These are phyloP conservation scores for Bruguiera parviflora DNA, from an alignment of 345 rosid species.

Conservation along the genomic window DNA sequence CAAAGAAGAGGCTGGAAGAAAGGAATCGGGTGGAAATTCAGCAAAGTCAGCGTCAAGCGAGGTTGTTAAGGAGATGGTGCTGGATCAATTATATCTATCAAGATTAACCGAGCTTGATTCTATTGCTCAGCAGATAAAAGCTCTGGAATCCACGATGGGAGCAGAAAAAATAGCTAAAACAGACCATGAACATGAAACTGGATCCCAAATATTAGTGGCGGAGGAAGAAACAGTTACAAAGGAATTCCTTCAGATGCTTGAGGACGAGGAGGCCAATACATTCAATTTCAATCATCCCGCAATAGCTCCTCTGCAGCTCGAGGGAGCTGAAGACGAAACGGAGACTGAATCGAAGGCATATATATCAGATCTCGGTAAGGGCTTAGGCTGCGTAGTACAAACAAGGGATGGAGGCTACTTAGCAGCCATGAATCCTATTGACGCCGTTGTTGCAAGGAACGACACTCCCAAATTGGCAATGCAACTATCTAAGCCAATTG, in stretches of 20 bases:
- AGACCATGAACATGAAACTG: slow-evolving; percentile 49
- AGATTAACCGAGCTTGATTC: slow-evolving; percentile 79
- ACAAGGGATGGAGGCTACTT: slow-evolving; percentile 90
- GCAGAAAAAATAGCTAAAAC: slow-evolving; percentile 37
- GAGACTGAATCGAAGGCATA: slow-evolving; percentile 54
- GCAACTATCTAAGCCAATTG: slow-evolving; percentile 84
- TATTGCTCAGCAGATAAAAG: slow-evolving; percentile 86
- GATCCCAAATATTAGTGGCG: slow-evolving; percentile 64
- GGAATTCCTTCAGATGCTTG: slow-evolving; percentile 87
- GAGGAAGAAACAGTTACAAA: slow-evolving; percentile 80
- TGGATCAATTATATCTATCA: slow-evolving; percentile 53
- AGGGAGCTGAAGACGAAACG: slow-evolving; percentile 34
- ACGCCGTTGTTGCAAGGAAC: slow-evolving; percentile 49
- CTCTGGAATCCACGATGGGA: slow-evolving; percentile 80
- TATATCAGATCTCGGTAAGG: slow-evolving; percentile 83
- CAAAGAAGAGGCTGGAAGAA: slow-evolving; percentile 31
- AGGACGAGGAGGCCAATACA: slow-evolving; percentile 49
- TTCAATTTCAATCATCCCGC: slow-evolving; percentile 40
- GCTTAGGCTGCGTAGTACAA: slow-evolving; percentile 79
- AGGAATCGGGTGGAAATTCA: slow-evolving; percentile 42
- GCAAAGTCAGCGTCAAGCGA: slow-evolving; percentile 49
- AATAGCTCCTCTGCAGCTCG: slow-evolving; percentile 48
- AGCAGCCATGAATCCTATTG: slow-evolving; percentile 84
- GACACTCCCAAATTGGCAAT: slow-evolving; percentile 84
- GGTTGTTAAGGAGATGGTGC: slow-evolving; percentile 65